Evolutionary conservation across 2,329 filamentous ascomycete genomes (phyloP), one percentile per base, ranked within the genome.

Genomic region (Pseudogymnoascus sp.): DNA sequence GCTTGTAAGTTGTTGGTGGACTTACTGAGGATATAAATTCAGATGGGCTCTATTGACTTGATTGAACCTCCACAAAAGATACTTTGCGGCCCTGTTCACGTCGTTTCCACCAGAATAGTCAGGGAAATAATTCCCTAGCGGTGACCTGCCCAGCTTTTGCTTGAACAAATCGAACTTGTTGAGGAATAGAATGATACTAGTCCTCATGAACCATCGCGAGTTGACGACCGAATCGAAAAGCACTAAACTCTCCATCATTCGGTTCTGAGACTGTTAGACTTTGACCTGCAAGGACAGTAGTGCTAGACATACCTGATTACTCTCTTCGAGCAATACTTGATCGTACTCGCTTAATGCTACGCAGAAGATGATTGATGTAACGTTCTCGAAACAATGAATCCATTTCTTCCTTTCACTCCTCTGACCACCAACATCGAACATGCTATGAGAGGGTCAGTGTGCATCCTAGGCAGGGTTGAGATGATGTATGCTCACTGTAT

Each of bases 361-460:
- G 73, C 95, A 99, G 78, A 99, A 99, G 70, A 99, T 99, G 76
- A 99, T 99, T 3, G 95, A 97, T 46, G 95, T 99, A 71, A 99
- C 95, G 71, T 97, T 97, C 77, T 99, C 95, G 76, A 99, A 99
- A 79, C 95, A 99, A 78, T 99, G 95, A 74, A 99, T 99, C 95
- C 95, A 99, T 80, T 99, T 99, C 82, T 99, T 99, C 67, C 95
- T 86, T 78, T 99, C 95, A 76, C 93, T 97, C 74, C 95, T 83
- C 77, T 99, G 95, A 23, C 95, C 95, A 67, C 95, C 95, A 4
- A 99, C 95, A 75, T 99, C 95, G 74, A 99, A 99, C 95, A 99
- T 99, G 79, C 93, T 97, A 62, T 50, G 23, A 19, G 17, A 44
- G 50, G 6, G 59, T 73, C 62, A 75, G 70, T 63, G 60, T n/a